A percentile compares a stretch with the other conserved stretches of the same genome.
phyloP scores from a whole-genome alignment of 2,329 filamentous ascomycete species.

The Penicillium brasilianum region DNA sequence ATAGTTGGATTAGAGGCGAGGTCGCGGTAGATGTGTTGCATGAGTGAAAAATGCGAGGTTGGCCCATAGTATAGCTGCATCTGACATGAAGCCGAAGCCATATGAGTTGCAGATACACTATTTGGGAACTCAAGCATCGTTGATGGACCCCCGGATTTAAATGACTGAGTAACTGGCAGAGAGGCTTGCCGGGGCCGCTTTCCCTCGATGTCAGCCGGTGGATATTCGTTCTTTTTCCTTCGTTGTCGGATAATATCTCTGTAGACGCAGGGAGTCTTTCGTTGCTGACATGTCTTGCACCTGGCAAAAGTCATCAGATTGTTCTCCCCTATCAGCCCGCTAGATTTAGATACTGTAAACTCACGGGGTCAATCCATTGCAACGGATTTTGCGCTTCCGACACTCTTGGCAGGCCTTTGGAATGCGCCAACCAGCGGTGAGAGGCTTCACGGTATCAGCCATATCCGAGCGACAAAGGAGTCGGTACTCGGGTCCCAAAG shows the following conservation, averaged over 20 bases:
- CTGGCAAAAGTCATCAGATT: conserved; percentile 11
- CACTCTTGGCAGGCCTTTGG: conserved; percentile 50
- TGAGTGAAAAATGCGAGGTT: conserved; percentile 54
- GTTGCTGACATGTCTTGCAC: conserved; percentile 45
- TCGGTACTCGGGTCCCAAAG: neutral
- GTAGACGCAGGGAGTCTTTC: conserved; percentile 42
- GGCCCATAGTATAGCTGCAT: conserved; percentile 56
- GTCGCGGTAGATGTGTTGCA: conserved; percentile 46
- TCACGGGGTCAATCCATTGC: conserved; percentile 46
- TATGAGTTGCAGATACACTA: conserved; percentile 55
- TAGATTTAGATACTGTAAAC: neutral
- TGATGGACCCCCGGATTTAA: conserved; percentile 25
- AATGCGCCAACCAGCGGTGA: conserved; percentile 39
- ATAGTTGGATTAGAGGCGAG: conserved; percentile 32
- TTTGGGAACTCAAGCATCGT: conserved; percentile 42
- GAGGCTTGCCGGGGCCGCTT: conserved; percentile 20
- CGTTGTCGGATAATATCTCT: conserved; percentile 45
- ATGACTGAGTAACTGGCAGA: conserved; percentile 21
- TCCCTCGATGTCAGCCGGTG: conserved; percentile 21
- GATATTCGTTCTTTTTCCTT: conserved; percentile 38
- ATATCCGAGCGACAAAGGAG: conserved; percentile 23
- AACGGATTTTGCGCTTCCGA: conserved; percentile 49
- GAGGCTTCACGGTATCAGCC: conserved; percentile 30
- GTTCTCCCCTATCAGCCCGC: neutral
- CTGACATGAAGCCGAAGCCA: conserved; percentile 51